Evolutionary conservation across 2,329 filamentous ascomycete species (phyloP), one percentile per base, ranked within the genome.

Genomic region (Colletotrichum eremochloae): DNA sequence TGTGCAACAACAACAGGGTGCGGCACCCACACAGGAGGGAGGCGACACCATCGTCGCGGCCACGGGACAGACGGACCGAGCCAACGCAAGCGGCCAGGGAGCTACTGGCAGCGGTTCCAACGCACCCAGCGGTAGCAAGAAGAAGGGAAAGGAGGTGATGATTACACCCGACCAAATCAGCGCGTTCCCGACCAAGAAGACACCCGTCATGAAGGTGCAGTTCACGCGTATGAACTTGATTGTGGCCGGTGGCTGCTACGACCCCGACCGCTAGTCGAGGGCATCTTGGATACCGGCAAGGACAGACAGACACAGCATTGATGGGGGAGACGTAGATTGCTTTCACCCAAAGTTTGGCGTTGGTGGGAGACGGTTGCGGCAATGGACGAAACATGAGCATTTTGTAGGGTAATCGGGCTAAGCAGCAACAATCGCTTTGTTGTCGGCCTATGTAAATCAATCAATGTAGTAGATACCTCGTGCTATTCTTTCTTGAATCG

Each of bases 201-300:
- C 93, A 20, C 95, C 96, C 0, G 94, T 98, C 14, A 94, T 97
- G 82, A 96, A 96, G 83, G 95, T 97, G 66, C 90, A 93, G 78
- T 98, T 98, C 78, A 98, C 96, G 4, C 88, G 94, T 73, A 98
- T 97, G 94, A 99, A 99, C 80, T 82, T 98, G 75, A 92, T 98
- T 15, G 86, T 98, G 73, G 95, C 95, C 31, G 94, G 93, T 58
- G 94, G 95, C 33, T 91, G 89, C 77, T 92, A 90, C 76, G 87
- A 90, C 64, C 86, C 88, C 48, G 86, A 88, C 75, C 81, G 83
- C 71, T 85, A 82, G 79, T n/a, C 20, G 11, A 40, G n/a, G 36
- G n/a, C 31, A 11, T 9, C 33, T 15, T 38, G 42, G 33, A 31
- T 48, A n/a, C 11, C 15, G 55, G n/a, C 20, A 40, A 36, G 24